Evolutionary conservation across 2,329 filamentous ascomycete species (phyloP).

Genomic region (Aspergillus fumigatus): DNA sequence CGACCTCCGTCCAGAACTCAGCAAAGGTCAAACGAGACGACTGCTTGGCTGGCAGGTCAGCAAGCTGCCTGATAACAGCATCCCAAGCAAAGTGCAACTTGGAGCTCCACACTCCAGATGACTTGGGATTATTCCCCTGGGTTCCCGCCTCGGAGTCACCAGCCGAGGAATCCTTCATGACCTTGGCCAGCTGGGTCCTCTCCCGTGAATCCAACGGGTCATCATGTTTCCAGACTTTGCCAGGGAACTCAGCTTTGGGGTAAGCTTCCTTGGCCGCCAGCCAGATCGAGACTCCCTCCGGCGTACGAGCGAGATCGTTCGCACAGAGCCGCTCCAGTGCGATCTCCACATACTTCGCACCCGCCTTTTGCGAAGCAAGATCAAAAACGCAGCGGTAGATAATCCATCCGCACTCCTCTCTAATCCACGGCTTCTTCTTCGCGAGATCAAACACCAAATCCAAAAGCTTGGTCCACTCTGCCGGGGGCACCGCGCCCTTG

Average conservation of each 20-base stretch:
- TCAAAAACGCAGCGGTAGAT: conserved; percentile 68
- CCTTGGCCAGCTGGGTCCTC: conserved; percentile 63
- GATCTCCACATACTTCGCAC: conserved; percentile 51
- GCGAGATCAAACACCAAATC: conserved; percentile 69
- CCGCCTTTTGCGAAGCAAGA: conserved; percentile 34
- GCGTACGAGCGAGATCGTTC: conserved; percentile 68
- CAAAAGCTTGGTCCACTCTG: conserved; percentile 58
- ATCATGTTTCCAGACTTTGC: conserved; percentile 66
- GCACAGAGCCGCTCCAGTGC: conserved; percentile 60
- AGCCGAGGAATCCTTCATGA: conserved; percentile 64
- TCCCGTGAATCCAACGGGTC: conserved; percentile 70
- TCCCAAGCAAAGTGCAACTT: conserved; percentile 88
- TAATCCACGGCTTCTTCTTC: conserved; percentile 80
- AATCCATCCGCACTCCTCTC: conserved; percentile 80
- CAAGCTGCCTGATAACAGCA: conserved; percentile 58
- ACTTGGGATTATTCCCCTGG: conserved; percentile 27
- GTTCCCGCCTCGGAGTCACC: conserved; percentile 26
- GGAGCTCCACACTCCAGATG: conserved; percentile 69
- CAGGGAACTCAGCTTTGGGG: conserved; percentile 59
- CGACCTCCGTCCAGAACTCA: conserved; percentile 78
- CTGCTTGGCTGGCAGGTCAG: conserved; percentile 23
- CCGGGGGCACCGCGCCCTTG: conserved; percentile 47
- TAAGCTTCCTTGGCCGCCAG: conserved; percentile 63
- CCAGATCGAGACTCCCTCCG: conserved; percentile 89
- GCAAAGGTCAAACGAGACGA: conserved; percentile 51